These are phyloP conservation scores for Euphorbia celastroides DNA, from an alignment of 441 rosid species.

Conservation along the genomic window DNA sequence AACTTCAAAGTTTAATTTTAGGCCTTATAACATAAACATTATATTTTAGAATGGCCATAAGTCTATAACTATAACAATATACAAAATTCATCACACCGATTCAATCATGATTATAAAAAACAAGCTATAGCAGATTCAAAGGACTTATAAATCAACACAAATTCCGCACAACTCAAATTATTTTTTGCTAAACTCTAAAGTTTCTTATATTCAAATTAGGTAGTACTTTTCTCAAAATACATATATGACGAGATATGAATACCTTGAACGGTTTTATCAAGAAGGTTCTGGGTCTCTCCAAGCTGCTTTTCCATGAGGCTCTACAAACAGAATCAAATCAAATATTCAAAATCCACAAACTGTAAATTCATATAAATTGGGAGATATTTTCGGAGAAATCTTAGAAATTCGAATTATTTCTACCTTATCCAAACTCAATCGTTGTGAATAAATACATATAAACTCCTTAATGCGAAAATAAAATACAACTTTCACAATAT, in stretches of 20 bases:
- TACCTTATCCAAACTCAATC: too few relatives aligned
- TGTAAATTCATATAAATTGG: conserved; percentile 1
- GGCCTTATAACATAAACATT: neutral
- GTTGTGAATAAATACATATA: too few relatives aligned
- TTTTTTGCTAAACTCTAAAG: neutral
- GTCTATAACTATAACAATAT: neutral
- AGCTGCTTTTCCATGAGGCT: conserved; percentile 44
- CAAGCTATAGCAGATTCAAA: neutral
- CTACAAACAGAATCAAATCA: conserved; percentile 36
- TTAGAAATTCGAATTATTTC: too few relatives aligned
- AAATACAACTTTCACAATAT: too few relatives aligned
- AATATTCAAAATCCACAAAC: conserved; percentile 3
- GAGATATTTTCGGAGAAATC: too few relatives aligned
- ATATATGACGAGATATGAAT: conserved; percentile 15
- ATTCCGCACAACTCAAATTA: neutral
- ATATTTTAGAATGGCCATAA: neutral
- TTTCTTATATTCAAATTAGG: too few relatives aligned
- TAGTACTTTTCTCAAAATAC: neutral
- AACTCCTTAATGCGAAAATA: too few relatives aligned
- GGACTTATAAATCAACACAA: neutral
- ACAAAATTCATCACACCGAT: conserved; percentile 2
- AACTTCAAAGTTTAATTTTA: neutral
- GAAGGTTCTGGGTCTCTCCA: conserved; percentile 64
- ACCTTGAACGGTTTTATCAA: conserved; percentile 93
- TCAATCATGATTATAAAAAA: neutral